These are phyloP conservation scores for Aphanomyces astaci DNA, from an alignment of 352 stramenopile species.

Conservation along the genomic window DNA sequence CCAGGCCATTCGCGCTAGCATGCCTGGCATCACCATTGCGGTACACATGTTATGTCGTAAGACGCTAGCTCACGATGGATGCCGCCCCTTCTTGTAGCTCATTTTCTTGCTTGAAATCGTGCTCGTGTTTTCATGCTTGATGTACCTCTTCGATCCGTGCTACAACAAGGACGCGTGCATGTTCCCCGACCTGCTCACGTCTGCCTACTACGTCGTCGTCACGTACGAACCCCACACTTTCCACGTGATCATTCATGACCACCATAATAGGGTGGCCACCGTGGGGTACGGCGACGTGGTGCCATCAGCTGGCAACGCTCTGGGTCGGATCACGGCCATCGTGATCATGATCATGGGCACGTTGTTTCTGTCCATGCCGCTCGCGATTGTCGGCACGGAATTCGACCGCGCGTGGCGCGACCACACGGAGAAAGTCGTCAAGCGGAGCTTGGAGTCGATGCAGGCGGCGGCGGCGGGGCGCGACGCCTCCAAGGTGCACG, in stretches of 20 bases:
- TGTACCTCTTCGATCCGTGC: slow-evolving; percentile 75
- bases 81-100: slow-evolving; percentile 28
- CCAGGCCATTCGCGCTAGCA: slow-evolving; percentile 55
- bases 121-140: slow-evolving; percentile 67
- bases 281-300: slow-evolving; percentile 76
- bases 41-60: not conserved
- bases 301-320: slow-evolving; percentile 62
- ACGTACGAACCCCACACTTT: slow-evolving; percentile 24
- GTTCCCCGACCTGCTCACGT: slow-evolving; percentile 67
- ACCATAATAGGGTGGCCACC: slow-evolving; percentile 34
- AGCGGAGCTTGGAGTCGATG: slow-evolving; percentile 25
- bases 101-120: slow-evolving; percentile 80
- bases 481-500: not conserved
- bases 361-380: slow-evolving; percentile 76
- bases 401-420: slow-evolving; percentile 75
- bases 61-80: not conserved
- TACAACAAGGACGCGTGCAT: slow-evolving; percentile 48
- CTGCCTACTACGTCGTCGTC: slow-evolving; percentile 67
- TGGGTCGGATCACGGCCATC: slow-evolving; percentile 48
- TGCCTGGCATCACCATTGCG: slow-evolving; percentile 69
- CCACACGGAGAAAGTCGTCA: slow-evolving; percentile 56
- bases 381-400: slow-evolving; percentile 80
- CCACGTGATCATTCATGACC: not conserved
- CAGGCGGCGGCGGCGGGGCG: slow-evolving; percentile 9
- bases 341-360: slow-evolving; percentile 82